Evolutionary conservation across 2,329 filamentous ascomycete species (phyloP).

Genomic region (Aspergillus luchuensis): DNA sequence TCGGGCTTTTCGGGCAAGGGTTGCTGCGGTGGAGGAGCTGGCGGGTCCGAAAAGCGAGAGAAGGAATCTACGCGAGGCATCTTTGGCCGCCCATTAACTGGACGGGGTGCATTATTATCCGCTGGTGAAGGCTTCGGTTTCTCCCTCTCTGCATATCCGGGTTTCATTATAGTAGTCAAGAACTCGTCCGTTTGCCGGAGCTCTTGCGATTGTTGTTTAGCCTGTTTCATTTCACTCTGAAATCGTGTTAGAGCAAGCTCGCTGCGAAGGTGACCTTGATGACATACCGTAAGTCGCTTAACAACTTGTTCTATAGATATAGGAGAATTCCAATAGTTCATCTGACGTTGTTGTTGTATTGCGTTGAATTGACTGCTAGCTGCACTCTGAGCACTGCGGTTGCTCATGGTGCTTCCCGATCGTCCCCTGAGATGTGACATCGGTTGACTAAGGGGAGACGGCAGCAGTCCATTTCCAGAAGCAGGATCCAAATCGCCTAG

Average conservation of each 20-base stretch:
- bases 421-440: slow-evolving; percentile 68
- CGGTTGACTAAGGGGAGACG: slow-evolving; percentile 66
- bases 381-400: slow-evolving; percentile 58
- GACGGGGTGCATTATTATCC: slow-evolving; percentile 46
- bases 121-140: slow-evolving; percentile 51
- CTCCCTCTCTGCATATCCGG: slow-evolving; percentile 62
- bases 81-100: slow-evolving; percentile 50
- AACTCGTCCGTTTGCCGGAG: slow-evolving; percentile 80
- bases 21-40: slow-evolving; percentile 89
- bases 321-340: slow-evolving; percentile 83
- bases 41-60: slow-evolving; percentile 86
- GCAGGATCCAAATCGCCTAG: slow-evolving; percentile 86
- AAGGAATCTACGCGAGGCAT: slow-evolving; percentile 70
- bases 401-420: slow-evolving; percentile 67
- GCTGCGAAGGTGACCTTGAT: slow-evolving; percentile 20
- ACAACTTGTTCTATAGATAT: slow-evolving; percentile 94
- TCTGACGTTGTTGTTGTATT: slow-evolving; percentile 71
- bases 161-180: slow-evolving; percentile 72
- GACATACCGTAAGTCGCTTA: slow-evolving; percentile 73
- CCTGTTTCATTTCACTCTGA: slow-evolving; percentile 86
- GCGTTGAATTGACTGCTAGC: slow-evolving; percentile 56
- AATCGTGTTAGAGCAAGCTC: slow-evolving; percentile 20
- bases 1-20: slow-evolving; percentile 93
- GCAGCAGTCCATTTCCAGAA: slow-evolving; percentile 71
- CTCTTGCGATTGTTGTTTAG: slow-evolving; percentile 84